Evolutionary conservation across 2,329 filamentous ascomycete species (phyloP), one percentile per base, ranked within the genome.

Genomic region (Neobulgaria alba): DNA sequence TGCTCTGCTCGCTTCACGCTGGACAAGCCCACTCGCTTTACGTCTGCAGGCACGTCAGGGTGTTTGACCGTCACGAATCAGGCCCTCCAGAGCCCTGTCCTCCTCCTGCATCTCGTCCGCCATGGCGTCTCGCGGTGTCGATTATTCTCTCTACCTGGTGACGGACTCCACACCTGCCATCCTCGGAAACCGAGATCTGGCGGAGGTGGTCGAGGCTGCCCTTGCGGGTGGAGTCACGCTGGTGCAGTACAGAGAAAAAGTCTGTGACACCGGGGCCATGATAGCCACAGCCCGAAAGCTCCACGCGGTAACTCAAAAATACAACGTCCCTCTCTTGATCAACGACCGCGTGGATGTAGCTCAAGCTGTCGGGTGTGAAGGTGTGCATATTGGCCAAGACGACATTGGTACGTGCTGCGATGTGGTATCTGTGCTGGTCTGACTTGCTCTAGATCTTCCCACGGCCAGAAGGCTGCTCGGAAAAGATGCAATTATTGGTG

Each of bases 261-360:
- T 71, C 31, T 81, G 77, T 57, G 82, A 89, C 53, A 92, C 84
- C 1, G 77, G 72, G 15, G 69, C 68, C 9, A 73, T 92, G 47
- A 74, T 95, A 35, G 65, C 71, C n/a, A 84, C 73, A 31, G 89
- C 82, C 12, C 73, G 71, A 53, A 71, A 67, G 50, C 71, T 96
- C 37, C 88, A 94, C 60, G 61, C 66, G 29, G 66, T 92, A 47
- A 90, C 87, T 15, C 68, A 68, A 49, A 67, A 68, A 34, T 71
- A 83, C 57, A 69, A 70, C 12, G 77, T 95, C 3, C 90, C 90
- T 20, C 72, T 96, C 42, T 68, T 96, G 40, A 88, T 96, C 67
- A 96, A 96, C 59, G 92, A 96, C 61, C 79, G 89, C 10, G 75
- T 95, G 4, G 89, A 95, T 59, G 85, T 96, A 18, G 89, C 88